Evolutionary conservation across 805 yeast species (phyloP).

Genomic region (Yarrowia bubula): DNA sequence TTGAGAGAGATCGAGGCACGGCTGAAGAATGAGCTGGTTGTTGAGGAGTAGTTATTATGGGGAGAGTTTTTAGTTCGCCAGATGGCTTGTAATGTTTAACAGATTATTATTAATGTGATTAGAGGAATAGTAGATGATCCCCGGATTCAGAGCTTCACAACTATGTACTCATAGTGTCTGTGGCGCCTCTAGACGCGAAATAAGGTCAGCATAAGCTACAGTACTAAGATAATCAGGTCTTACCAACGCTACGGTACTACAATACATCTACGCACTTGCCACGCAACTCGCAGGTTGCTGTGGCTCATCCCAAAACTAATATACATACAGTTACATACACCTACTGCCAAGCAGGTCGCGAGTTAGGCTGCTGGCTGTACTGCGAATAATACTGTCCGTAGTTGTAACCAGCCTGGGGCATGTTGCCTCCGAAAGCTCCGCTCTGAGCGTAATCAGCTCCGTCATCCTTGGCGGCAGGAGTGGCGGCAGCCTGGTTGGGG

Average conservation of each 20-base stretch:
- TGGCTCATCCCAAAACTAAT: constrained; percentile 5
- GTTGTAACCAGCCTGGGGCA: constrained; percentile 27
- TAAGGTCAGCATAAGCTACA: no score
- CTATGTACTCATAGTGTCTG: no score
- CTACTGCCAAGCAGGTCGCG: constrained; percentile 25
- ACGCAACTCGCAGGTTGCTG: no score
- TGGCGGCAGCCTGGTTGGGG: not conserved
- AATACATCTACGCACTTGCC: no score
- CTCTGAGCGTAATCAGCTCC: not conserved
- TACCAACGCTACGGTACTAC: no score
- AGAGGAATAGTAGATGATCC: not conserved
- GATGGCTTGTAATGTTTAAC: constrained; percentile 13
- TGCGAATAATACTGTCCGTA: constrained; percentile 25
- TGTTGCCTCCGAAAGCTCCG: constrained; percentile 17
- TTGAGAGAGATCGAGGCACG: constrained; percentile 43
- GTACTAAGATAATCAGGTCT: no score
- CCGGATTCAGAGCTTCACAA: no score
- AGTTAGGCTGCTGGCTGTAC: constrained; percentile 27
- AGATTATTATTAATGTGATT: constrained; percentile 3
- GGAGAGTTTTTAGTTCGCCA: not conserved
- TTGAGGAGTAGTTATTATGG: not conserved
- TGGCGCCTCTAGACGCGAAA: no score
- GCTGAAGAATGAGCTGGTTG: constrained; percentile 28
- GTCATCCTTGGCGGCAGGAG: constrained; percentile 20
- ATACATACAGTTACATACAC: constrained; percentile 12